Conservation (phyloP, 2,329 filamentous ascomycete genomes). For the Fusarium robinianum region DNA sequence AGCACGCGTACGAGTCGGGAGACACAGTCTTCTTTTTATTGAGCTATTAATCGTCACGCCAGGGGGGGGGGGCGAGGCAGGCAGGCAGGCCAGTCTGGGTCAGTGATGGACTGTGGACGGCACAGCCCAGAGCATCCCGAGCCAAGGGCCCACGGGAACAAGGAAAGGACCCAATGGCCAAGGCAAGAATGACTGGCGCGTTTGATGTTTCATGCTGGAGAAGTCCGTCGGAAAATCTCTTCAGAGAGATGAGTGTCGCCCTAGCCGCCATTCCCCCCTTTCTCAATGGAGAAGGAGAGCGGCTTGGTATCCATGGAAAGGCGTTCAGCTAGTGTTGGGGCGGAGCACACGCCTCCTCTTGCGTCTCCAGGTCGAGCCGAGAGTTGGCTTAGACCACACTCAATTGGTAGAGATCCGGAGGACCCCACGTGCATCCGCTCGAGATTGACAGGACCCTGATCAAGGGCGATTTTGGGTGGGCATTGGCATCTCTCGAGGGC, state of each 20-base stretch:
- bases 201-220: neutral
- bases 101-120: neutral
- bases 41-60: no score
- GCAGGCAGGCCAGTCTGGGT: no score
- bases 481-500: no score
- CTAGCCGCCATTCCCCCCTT: constrained; percentile 7
- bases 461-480: no score
- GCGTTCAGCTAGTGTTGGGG: constrained; percentile 11
- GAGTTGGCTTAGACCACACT: constrained; percentile 14
- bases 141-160: no score
- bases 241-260: constrained; percentile 14
- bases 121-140: no score
- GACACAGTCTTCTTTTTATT: no score
- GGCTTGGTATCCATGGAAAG: neutral
- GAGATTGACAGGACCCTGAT: constrained; percentile 13
- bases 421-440: neutral
- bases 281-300: constrained; percentile 15
- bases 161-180: neutral
- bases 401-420: constrained; percentile 4
- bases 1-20: no score
- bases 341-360: constrained; percentile 3
- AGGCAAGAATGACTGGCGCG: neutral
- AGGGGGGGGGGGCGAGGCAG: no score
- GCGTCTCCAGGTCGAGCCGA: no score
- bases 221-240: constrained; percentile 10